Percentiles rank a stretch among this genome's conserved stretches.
These are phyloP conservation scores for Aspergillus costaricaensis DNA, from an alignment of 2,329 filamentous ascomycete species.

Conservation along the genomic window DNA sequence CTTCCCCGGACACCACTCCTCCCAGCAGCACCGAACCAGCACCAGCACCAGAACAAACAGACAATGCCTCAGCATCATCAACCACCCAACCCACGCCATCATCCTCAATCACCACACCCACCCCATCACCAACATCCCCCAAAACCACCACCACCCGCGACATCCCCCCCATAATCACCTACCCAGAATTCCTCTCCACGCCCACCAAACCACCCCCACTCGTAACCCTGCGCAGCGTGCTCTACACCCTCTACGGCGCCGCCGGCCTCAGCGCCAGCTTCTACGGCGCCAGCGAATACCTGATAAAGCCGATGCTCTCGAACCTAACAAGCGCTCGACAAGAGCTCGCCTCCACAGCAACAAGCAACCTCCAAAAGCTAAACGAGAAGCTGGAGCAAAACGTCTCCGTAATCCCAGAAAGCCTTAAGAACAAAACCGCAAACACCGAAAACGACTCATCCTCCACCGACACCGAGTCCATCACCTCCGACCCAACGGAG, in stretches of 20 bases:
- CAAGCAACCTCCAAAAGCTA: conserved; percentile 54
- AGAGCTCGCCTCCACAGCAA: conserved; percentile 56
- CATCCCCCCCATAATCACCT: conserved; percentile 65
- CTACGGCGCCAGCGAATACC: conserved; percentile 61
- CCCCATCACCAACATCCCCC: conserved; percentile 17
- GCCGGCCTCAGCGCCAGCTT: conserved; percentile 57
- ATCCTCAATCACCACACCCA: conserved; percentile 12
- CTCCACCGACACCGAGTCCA: conserved; percentile 41
- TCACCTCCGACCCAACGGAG: conserved; percentile 61
- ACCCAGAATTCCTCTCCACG: conserved; percentile 65
- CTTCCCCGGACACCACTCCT: conserved; percentile 9
- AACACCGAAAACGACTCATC: background rate
- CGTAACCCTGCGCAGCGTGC: conserved; percentile 58
- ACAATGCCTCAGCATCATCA: background rate
- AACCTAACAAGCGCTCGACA: conserved; percentile 58
- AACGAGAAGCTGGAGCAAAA: conserved; percentile 57
- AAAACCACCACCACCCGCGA: conserved; percentile 37
- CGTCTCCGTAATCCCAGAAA: conserved; percentile 56
- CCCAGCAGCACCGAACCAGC: conserved; percentile 6
- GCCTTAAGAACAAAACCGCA: background rate
- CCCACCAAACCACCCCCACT: conserved; percentile 61
- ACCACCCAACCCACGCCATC: conserved; percentile 4
- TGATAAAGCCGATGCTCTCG: conserved; percentile 61
- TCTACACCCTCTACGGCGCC: conserved; percentile 59
- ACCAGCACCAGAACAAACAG: conserved; percentile 1